Conservation (phyloP, 495 filamentous ascomycete genomes). For the Beverwykella pulmonaria region DNA sequence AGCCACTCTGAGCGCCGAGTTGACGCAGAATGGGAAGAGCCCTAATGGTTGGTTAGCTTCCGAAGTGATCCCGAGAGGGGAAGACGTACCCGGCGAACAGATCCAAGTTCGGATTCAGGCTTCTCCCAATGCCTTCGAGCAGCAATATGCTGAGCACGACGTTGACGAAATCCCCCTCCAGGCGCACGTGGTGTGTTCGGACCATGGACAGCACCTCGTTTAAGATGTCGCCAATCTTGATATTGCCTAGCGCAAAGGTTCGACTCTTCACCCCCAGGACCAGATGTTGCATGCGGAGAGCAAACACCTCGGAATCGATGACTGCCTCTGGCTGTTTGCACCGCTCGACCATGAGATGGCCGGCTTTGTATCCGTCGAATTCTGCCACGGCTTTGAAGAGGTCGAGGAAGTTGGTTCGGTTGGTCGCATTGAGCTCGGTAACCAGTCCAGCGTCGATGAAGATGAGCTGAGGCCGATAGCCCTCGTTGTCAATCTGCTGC, state of each 20-base stretch:
- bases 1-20: constrained; percentile 77
- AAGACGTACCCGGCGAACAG: constrained; percentile 72
- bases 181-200: constrained; percentile 84
- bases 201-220: constrained; percentile 92
- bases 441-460: constrained; percentile 98
- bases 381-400: constrained; percentile 95
- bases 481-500: constrained; percentile 78
- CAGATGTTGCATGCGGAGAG: constrained; percentile 94
- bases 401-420: constrained; percentile 90
- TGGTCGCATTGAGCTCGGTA: constrained; percentile 84
- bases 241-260: constrained; percentile 89
- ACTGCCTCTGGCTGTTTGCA: constrained; percentile 90
- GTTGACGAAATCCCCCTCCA: constrained; percentile 98
- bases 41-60: constrained; percentile 48
- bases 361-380: constrained; percentile 95
- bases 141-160: constrained; percentile 94
- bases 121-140: constrained; percentile 90
- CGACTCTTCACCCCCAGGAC: constrained; percentile 84
- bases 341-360: constrained; percentile 93
- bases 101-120: constrained; percentile 82
- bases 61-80: neutral
- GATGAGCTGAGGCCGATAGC: constrained; percentile 90
- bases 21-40: constrained; percentile 89
- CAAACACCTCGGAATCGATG: constrained; percentile 84
- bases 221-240: constrained; percentile 95